Conservation (phyloP, 1,284 basidiomycete genomes). For the Ganoderma meredithae region DNA sequence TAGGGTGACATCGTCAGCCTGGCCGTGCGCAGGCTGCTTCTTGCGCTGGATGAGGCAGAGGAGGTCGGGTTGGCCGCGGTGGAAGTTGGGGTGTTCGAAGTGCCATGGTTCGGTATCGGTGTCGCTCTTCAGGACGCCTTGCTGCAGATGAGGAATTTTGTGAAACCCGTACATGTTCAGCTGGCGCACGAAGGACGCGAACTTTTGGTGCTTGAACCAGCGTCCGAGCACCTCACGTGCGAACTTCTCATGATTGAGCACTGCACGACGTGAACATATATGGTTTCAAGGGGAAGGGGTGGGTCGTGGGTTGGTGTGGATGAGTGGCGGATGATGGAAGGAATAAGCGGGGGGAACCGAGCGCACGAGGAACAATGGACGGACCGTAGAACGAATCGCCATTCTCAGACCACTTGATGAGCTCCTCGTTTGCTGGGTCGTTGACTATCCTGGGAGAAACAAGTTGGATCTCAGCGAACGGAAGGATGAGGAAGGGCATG, state of each 20-base stretch:
- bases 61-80: constrained; percentile 89
- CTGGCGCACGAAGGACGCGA: constrained; percentile 93
- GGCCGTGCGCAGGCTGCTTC: constrained; percentile 53
- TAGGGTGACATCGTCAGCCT: constrained; percentile 37
- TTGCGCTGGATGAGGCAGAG: constrained; percentile 90
- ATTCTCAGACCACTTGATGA: constrained; percentile 90
- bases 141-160: constrained; percentile 95
- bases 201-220: constrained; percentile 98
- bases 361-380: constrained; percentile 10
- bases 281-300: neutral
- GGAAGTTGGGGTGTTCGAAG: constrained; percentile 92
- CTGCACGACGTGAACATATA: constrained; percentile 49
- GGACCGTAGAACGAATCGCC: constrained; percentile 73
- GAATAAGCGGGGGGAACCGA: constrained; percentile 16
- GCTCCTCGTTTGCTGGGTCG: constrained; percentile 80
- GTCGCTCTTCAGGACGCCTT: constrained; percentile 88
- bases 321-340: neutral
- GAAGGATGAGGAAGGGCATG: constrained; percentile 22
- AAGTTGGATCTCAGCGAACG: constrained; percentile 12
- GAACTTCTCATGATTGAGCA: constrained; percentile 93
- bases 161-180: constrained; percentile 99
- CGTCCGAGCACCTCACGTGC: constrained; percentile 89
- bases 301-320: neutral
- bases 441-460: constrained; percentile 82
- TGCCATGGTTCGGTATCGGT: constrained; percentile 92